phyloP scores from a whole-genome alignment of 768 basidiomycete species.

The Melanogaster broomeanus region DNA sequence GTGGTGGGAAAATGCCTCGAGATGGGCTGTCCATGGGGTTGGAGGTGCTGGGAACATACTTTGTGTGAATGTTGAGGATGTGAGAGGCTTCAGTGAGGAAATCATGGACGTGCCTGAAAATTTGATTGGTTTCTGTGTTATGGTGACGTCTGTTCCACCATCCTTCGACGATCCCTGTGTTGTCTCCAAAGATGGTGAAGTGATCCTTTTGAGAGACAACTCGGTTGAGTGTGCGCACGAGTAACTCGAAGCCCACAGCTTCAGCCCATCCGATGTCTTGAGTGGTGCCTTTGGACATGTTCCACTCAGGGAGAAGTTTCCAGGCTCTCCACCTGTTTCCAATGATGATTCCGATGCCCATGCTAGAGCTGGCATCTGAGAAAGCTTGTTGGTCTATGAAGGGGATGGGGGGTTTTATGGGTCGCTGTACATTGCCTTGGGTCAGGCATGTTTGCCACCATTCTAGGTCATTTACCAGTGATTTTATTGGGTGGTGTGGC shows the following conservation, averaged over 20 bases:
- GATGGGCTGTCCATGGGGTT: not conserved
- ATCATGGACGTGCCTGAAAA: slow-evolving; percentile 6
- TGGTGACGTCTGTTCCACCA: slow-evolving; percentile 5
- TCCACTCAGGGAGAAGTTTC: slow-evolving; percentile 11
- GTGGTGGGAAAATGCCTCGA: not conserved
- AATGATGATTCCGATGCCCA: not conserved
- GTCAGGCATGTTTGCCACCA: slow-evolving; percentile 34
- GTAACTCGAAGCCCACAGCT: slow-evolving; percentile 16
- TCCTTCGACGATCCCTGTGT: slow-evolving; percentile 10
- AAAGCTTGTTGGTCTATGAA: not conserved
- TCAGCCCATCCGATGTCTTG: slow-evolving; percentile 19
- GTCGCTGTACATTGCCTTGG: not conserved
- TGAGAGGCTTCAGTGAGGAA: not conserved
- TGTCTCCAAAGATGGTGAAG: slow-evolving; percentile 8
- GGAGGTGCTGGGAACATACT: not conserved
- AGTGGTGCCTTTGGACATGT: not conserved
- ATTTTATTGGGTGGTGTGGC: slow-evolving; percentile 14
- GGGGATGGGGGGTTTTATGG: not conserved
- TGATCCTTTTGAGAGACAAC: not conserved
- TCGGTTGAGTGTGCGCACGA: not conserved
- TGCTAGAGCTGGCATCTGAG: slow-evolving; percentile 14
- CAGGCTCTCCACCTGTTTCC: no score
- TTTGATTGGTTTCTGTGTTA: slow-evolving; percentile 7
- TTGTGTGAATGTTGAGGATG: not conserved
- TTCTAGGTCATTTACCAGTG: slow-evolving; percentile 20